phyloP scores from a whole-genome alignment of 768 basidiomycete genomes.

The Pleurotus tuber-regium region DNA sequence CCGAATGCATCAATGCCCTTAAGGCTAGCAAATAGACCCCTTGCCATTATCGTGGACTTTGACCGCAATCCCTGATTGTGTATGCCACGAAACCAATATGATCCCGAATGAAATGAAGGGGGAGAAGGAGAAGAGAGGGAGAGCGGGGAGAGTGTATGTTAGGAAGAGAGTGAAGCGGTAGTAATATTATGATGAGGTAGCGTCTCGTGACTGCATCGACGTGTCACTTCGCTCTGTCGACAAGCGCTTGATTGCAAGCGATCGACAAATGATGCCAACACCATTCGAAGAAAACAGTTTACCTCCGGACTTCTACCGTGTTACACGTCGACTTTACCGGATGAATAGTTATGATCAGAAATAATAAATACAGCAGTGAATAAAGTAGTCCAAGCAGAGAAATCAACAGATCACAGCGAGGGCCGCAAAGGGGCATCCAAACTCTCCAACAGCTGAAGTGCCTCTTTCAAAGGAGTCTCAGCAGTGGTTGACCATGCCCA shows the following conservation, averaged over 20 bases:
- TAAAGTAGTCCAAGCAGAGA: no score
- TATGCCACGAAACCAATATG: conserved; percentile 17
- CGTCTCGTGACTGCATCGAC: conserved; percentile 33
- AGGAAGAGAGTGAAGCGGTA: conserved; percentile 15
- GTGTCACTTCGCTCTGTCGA: conserved; percentile 29
- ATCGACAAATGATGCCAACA: background rate
- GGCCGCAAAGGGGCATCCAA: background rate
- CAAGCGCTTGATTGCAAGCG: conserved; percentile 10
- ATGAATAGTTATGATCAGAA: background rate
- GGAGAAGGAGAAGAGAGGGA: conserved; percentile 10
- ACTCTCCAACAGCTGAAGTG: background rate
- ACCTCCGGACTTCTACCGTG: conserved; percentile 18
- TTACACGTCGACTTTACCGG: conserved; percentile 1
- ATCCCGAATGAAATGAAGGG: conserved; percentile 8
- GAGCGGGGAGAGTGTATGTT: background rate
- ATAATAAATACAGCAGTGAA: no score
- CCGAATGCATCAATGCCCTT: conserved; percentile 99
- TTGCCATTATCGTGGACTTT: conserved; percentile 58
- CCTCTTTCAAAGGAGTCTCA: conserved; percentile 3
- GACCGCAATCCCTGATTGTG: conserved; percentile 22
- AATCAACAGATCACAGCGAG: background rate
- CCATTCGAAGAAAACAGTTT: no score
- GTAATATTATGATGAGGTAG: conserved; percentile 6
- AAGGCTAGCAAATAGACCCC: conserved; percentile 70
- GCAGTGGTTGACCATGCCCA: conserved; percentile 16